Evolutionary conservation across 805 yeast species (phyloP).

Genomic region (Cyberlindnera samutprakarnensis): DNA sequence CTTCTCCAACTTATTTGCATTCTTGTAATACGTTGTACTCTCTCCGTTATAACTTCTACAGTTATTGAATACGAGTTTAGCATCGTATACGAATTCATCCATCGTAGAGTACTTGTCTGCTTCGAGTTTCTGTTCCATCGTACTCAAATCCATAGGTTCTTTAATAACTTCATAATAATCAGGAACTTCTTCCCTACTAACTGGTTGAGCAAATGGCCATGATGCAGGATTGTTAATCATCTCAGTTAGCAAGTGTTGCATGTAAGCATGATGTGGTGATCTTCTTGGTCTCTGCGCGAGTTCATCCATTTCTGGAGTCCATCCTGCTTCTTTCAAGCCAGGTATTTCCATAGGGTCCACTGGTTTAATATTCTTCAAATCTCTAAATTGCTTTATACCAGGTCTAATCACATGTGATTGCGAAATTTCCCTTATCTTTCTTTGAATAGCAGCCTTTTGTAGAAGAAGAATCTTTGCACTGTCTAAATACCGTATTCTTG

Average conservation of each 20-base stretch:
- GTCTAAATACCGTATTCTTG: conserved; percentile 81
- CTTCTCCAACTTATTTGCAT: conserved; percentile 90
- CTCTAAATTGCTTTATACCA: conserved; percentile 69
- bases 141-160: conserved; percentile 96
- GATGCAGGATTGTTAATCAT: conserved; percentile 92
- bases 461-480: conserved; percentile 76
- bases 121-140: conserved; percentile 91
- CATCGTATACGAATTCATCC: conserved; percentile 88
- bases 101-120: conserved; percentile 85
- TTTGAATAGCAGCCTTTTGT: conserved; percentile 86
- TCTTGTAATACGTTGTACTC: conserved; percentile 88
- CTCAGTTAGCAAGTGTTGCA: conserved; percentile 84
- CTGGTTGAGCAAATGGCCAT: conserved; percentile 96
- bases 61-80: conserved; percentile 78
- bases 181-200: conserved; percentile 86
- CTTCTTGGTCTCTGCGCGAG: conserved; percentile 91
- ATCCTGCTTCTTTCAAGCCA: conserved; percentile 88
- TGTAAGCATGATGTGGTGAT: conserved; percentile 89
- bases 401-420: conserved; percentile 74
- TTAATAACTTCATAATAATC: conserved; percentile 94
- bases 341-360: conserved; percentile 84
- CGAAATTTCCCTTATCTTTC: conserved; percentile 73
- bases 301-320: conserved; percentile 98
- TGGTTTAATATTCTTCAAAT: conserved; percentile 35
- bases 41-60: conserved; percentile 92